Percentiles rank a stretch among this genome's conserved stretches.
Evolutionary conservation across 495 filamentous ascomycete species (phyloP).

Genomic region (Antarctomyces pellizariae): DNA sequence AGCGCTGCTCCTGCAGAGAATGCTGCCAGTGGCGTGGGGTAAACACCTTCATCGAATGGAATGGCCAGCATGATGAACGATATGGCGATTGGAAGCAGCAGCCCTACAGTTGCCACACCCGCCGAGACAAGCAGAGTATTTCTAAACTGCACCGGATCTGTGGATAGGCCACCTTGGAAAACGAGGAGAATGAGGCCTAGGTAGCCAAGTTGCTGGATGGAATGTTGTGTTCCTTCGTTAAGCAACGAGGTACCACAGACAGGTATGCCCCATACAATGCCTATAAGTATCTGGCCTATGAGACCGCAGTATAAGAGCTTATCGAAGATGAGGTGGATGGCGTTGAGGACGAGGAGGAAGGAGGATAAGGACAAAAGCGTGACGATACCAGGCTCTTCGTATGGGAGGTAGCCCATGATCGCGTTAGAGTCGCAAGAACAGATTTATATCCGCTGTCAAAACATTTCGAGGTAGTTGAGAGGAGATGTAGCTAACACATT

Average conservation of each 20-base stretch:
- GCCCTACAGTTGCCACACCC: conserved; percentile 37
- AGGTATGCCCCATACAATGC: conserved; percentile 44
- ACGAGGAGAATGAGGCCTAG: conserved; percentile 53
- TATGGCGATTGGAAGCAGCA: conserved; percentile 38
- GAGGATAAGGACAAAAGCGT: conserved; percentile 36
- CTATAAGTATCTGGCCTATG: conserved; percentile 51
- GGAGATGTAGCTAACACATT: no score
- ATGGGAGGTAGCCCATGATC: conserved; percentile 19
- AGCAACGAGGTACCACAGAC: conserved; percentile 29
- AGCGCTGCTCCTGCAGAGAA: conserved; percentile 61
- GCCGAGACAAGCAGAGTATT: conserved; percentile 35
- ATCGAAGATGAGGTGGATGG: conserved; percentile 32
- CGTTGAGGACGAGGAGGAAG: conserved; percentile 42
- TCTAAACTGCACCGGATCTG: conserved; percentile 30
- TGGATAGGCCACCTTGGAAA: conserved; percentile 51
- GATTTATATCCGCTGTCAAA: no score
- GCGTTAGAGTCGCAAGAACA: no score
- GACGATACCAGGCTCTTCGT: conserved; percentile 33
- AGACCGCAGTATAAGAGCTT: conserved; percentile 43
- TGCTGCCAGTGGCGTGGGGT: conserved; percentile 13
- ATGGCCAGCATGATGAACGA: conserved; percentile 32
- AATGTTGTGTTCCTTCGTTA: conserved; percentile 20
- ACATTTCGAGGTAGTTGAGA: no score
- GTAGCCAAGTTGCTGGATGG: conserved; percentile 49
- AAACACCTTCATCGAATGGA: conserved; percentile 7